A percentile compares a stretch with the other conserved stretches of the same genome.
Evolutionary conservation across 2,329 filamentous ascomycete genomes (phyloP).

Genomic region (Apiospora kogelbergensis): DNA sequence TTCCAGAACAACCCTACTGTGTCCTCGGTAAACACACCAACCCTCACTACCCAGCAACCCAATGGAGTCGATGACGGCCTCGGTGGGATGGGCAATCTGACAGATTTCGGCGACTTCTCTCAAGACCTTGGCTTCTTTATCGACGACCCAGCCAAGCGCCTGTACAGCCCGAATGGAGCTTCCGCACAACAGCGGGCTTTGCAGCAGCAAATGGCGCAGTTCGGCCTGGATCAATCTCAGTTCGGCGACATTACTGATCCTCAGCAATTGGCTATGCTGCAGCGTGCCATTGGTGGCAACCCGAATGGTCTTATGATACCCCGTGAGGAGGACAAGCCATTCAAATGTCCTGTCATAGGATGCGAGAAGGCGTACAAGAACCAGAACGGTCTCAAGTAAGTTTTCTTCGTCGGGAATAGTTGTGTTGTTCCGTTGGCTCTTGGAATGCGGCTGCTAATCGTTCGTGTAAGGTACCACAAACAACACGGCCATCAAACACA

Average conservation of each 20-base stretch:
- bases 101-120: conserved; percentile 59
- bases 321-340: conserved; percentile 93
- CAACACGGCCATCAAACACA: conserved; percentile 95
- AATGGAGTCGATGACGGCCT: conserved; percentile 71
- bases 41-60: conserved; percentile 75
- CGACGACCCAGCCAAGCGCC: conserved; percentile 89
- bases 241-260: conserved; percentile 77
- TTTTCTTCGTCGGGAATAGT: conserved; percentile 20
- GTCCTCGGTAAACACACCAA: conserved; percentile 95
- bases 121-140: conserved; percentile 58
- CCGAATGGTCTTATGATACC: conserved; percentile 62
- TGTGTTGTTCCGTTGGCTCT: conserved; percentile 11
- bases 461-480: conserved; percentile 60
- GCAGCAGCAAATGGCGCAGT: conserved; percentile 68
- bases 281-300: conserved; percentile 40
- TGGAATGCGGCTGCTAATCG: conserved; percentile 26
- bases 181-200: conserved; percentile 64
- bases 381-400: conserved; percentile 94
- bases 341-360: conserved; percentile 95
- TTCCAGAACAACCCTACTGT: conserved; percentile 94
- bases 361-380: conserved; percentile 99
- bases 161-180: conserved; percentile 83
- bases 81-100: conserved; percentile 57
- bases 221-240: conserved; percentile 73
- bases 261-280: conserved; percentile 53